phyloP scores from a whole-genome alignment of 2,329 filamentous ascomycete species.

The Exserohilum turcica region DNA sequence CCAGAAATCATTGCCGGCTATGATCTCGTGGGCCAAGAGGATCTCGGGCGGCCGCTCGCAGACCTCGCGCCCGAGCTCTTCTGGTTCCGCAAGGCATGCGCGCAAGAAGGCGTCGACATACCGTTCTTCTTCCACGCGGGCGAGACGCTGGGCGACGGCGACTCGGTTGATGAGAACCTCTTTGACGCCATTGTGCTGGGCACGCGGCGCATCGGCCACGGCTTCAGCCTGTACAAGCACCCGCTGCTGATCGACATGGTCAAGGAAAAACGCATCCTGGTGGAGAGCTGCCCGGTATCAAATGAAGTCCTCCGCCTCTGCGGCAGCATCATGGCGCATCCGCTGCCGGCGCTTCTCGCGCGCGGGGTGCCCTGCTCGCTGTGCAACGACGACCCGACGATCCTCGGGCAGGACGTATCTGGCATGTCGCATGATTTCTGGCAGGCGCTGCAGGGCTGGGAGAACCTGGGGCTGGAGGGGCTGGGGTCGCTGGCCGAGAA shows the following conservation, averaged over 20 bases:
- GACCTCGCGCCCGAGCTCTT: slow-evolving; percentile 84
- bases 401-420: slow-evolving; percentile 79
- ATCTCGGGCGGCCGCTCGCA: slow-evolving; percentile 73
- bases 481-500: slow-evolving; percentile 89
- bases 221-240: slow-evolving; percentile 87
- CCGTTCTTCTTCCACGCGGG: slow-evolving; percentile 97
- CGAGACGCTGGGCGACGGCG: slow-evolving; percentile 81
- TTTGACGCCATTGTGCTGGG: slow-evolving; percentile 89
- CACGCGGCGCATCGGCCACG: slow-evolving; percentile 87
- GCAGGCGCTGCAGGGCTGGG: slow-evolving; percentile 89
- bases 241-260: slow-evolving; percentile 87
- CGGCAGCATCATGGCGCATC: slow-evolving; percentile 75
- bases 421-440: slow-evolving; percentile 93
- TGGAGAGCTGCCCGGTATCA: slow-evolving; percentile 89
- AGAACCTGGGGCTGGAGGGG: slow-evolving; percentile 86
- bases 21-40: slow-evolving; percentile 89
- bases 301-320: slow-evolving; percentile 86
- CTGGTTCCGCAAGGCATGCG: slow-evolving; percentile 89
- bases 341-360: slow-evolving; percentile 81
- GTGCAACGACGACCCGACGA: slow-evolving; percentile 88
- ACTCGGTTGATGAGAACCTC: slow-evolving; percentile 78
- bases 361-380: slow-evolving; percentile 83
- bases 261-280: slow-evolving; percentile 82
- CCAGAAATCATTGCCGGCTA: slow-evolving; percentile 84
- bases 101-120: slow-evolving; percentile 75